Base-by-base conservation (phyloP, 768 basidiomycete genomes). In the Rhizopogon roseolus region DNA sequence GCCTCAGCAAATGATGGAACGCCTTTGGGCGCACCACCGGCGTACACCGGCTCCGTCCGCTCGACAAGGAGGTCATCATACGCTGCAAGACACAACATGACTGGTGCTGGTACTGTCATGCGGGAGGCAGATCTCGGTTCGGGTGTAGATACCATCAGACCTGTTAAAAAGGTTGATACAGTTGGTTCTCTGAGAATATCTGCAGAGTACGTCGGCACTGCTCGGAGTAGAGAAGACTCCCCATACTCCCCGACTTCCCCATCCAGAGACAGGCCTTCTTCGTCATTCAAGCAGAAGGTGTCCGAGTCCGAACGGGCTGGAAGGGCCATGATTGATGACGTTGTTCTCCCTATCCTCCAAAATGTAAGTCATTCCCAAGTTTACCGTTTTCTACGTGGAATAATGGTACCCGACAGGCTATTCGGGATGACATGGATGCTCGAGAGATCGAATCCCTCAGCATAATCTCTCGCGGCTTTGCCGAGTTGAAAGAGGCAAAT, bases 101-200 rank as follows among this genome's bases (percentile, higher is more conserved):
- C 76, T 53, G 84, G 81, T 38, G 62, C 77, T 13, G 93, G 93
- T 10, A 93, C 90, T 0, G 74, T 93, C 7, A 72, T 94, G 61
- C 80, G 80, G 41, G 85, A 86, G 61, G 91, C 85, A 10, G 93
- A 95, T 68, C 65, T 95, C n/a, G 93, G 92, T 16, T 88, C 77
- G 50, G 93, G 93, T 38, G 77, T 90, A 42, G 91, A 90, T 62
- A 98, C 95, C 1, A 92, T 98, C 62, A 81, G 93, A 50, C 94
- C 95, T 0, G 85, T 96, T 57, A 96, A 95, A 79, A 92, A 90
- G 63, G 85, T 96, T 29, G 93, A 97, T 66, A 79, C 86, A 5
- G 76, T 78, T 10, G 84, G 86, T 4, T 93, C 92, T 5, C 71
- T 93, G 13, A 76, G 85, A 56, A 67, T 90, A 17, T 93, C 92